Evolutionary conservation across 2,329 filamentous ascomycete genomes (phyloP).

Genomic region (Pyrenochaeta sp.): DNA sequence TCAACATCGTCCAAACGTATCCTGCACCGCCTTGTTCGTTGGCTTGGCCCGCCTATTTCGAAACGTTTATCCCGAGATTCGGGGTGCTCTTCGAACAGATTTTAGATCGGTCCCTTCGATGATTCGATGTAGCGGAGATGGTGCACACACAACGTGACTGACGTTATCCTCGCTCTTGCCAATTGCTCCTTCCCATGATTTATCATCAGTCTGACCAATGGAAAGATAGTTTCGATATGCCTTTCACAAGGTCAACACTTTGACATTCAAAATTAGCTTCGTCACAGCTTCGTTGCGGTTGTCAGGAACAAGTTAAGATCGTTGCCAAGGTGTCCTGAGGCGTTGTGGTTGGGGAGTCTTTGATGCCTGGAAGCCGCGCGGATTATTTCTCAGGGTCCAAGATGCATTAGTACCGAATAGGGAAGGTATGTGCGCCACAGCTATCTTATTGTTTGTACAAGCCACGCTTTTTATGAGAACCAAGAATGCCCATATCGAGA

Average conservation of each 20-base stretch:
- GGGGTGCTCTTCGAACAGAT: neutral
- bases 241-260: neutral
- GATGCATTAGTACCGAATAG: conserved; percentile 5
- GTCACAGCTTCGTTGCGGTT: neutral
- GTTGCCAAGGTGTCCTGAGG: neutral
- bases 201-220: conserved; percentile 3
- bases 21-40: conserved; percentile 12
- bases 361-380: conserved; percentile 2
- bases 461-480: neutral
- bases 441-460: neutral
- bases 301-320: neutral
- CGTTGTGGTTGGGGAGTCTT: neutral
- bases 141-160: neutral
- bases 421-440: neutral
- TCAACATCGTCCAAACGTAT: conserved; percentile 22
- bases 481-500: neutral
- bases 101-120: neutral
- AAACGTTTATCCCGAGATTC: conserved; percentile 10
- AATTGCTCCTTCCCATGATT: conserved; percentile 2
- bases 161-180: neutral
- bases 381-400: neutral
- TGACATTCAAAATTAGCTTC: neutral
- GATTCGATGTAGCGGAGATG: too few species aligned
- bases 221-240: neutral
- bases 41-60: conserved; percentile 14